phyloP scores from a whole-genome alignment of 2,329 filamentous ascomycete genomes.

The Shiraia bambusicola region DNA sequence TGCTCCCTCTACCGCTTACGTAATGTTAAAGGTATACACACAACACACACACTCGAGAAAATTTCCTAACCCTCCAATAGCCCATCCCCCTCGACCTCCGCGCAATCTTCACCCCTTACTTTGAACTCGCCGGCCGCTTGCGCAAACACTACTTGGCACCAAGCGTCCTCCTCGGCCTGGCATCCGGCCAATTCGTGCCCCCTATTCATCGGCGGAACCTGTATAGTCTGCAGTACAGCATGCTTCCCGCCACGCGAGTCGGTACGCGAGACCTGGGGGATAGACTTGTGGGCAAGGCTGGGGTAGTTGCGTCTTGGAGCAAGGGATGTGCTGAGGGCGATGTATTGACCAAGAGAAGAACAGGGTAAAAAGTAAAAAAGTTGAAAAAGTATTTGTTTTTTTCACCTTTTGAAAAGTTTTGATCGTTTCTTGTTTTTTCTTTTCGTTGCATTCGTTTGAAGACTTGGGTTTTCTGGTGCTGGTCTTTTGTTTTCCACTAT shows the following conservation, averaged over 20 bases:
- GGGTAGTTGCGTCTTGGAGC: too few relatives aligned
- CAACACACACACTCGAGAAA: too few relatives aligned
- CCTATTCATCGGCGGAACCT: slow-evolving; percentile 93
- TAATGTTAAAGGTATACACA: slow-evolving; percentile 73
- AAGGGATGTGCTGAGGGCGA: too few relatives aligned
- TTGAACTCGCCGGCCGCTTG: slow-evolving; percentile 87
- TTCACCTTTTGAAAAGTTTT: too few relatives aligned
- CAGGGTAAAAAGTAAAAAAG: too few relatives aligned
- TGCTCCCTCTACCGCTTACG: slow-evolving; percentile 67
- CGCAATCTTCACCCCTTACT: slow-evolving; percentile 98
- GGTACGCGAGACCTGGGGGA: slow-evolving; percentile 86
- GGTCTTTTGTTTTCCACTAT: too few relatives aligned
- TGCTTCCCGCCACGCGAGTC: slow-evolving; percentile 81
- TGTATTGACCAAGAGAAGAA: too few relatives aligned
- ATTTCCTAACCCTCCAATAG: slow-evolving; percentile 13
- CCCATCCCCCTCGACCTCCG: slow-evolving; percentile 85
- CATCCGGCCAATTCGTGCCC: slow-evolving; percentile 89
- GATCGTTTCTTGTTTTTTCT: too few relatives aligned
- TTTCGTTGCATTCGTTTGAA: too few relatives aligned
- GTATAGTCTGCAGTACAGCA: slow-evolving; percentile 96
- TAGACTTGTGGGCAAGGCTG: slow-evolving; percentile 29
- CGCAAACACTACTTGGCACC: slow-evolving; percentile 94
- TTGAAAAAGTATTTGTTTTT: too few relatives aligned
- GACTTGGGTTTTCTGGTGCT: too few relatives aligned
- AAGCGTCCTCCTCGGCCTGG: slow-evolving; percentile 80